A percentile compares a stretch with the other conserved stretches of the same genome.
These are phyloP conservation scores for Diutina neorugosa DNA, from an alignment of 1,139 yeast genomes.

Conservation along the genomic window DNA sequence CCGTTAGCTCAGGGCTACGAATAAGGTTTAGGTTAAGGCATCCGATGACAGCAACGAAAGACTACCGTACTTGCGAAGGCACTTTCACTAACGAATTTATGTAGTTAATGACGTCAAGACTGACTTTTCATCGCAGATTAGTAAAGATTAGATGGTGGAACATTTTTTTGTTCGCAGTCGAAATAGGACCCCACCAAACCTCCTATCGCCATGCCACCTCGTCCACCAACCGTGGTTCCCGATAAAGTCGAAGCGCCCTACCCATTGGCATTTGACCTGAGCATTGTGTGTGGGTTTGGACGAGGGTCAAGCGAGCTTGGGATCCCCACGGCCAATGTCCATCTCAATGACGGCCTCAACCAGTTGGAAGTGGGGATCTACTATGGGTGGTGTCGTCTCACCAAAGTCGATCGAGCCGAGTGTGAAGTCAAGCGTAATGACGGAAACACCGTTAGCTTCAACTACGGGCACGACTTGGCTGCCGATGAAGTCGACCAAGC, in stretches of 20 bases:
- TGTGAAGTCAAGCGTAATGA: constrained; percentile 23
- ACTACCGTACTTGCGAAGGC: no score
- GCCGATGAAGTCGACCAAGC: constrained; percentile 26
- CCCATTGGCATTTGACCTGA: constrained; percentile 44
- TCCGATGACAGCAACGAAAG: no score
- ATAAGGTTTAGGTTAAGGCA: no score
- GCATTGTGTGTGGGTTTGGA: constrained; percentile 81
- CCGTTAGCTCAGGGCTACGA: no score
- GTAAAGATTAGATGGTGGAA: no score
- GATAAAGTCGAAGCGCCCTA: constrained; percentile 43
- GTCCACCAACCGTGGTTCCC: constrained; percentile 19
- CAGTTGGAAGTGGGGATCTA: constrained; percentile 72
- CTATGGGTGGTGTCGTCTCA: constrained; percentile 64
- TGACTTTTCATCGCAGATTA: no score
- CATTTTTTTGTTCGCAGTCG: no score
- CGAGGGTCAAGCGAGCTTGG: constrained; percentile 91
- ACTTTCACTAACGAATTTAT: no score
- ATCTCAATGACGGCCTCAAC: constrained; percentile 39
- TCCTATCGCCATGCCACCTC: no score
- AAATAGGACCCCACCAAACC: no score
- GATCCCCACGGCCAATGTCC: constrained; percentile 90
- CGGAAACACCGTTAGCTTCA: constrained; percentile 36
- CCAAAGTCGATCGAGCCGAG: constrained; percentile 12
- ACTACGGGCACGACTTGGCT: constrained; percentile 44
- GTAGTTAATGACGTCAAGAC: no score